Conservation (phyloP, 805 yeast species). For the Sugiyamaella mastotermitis region DNA sequence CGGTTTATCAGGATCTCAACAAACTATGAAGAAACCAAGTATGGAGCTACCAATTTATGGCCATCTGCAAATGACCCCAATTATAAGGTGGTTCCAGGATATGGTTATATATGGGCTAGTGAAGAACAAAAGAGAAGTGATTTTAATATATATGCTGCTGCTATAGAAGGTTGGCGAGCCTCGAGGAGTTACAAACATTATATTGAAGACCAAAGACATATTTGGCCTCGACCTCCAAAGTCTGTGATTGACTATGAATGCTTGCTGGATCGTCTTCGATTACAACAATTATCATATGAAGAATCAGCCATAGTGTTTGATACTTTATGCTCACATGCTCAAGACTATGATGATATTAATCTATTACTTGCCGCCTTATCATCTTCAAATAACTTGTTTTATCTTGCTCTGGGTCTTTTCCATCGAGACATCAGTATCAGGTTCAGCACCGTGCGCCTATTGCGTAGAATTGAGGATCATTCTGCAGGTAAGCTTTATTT, state of each 20-base stretch:
- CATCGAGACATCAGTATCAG: conserved; percentile 25
- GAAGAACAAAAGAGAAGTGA: conserved; percentile 22
- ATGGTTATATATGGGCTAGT: conserved; percentile 29
- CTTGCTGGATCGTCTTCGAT: conserved; percentile 24
- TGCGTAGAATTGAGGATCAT: conserved; percentile 24
- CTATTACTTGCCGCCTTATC: conserved; percentile 22
- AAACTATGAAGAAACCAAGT: conserved; percentile 23
- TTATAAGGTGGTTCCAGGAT: conserved; percentile 22
- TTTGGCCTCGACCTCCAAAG: conserved; percentile 21
- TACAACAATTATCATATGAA: conserved; percentile 19
- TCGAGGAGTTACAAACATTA: conserved; percentile 23
- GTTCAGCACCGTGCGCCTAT: conserved; percentile 18
- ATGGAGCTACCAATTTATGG: conserved; percentile 17
- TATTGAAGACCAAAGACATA: conserved; percentile 17
- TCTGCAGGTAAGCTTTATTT: conserved; percentile 26
- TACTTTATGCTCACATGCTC: conserved; percentile 20
- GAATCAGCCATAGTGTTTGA: conserved; percentile 24
- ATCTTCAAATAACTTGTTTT: conserved; percentile 22
- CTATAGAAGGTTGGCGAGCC: conserved; percentile 28
- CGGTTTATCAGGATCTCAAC: conserved; percentile 26
- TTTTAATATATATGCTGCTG: conserved; percentile 20
- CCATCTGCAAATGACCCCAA: conserved; percentile 12
- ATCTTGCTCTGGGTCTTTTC: conserved; percentile 27
- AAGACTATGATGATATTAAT: conserved; percentile 26
- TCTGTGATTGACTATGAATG: conserved; percentile 26